These are phyloP conservation scores for Claviceps arundinis DNA, from an alignment of 2,329 filamentous ascomycete genomes.

Conservation along the genomic window DNA sequence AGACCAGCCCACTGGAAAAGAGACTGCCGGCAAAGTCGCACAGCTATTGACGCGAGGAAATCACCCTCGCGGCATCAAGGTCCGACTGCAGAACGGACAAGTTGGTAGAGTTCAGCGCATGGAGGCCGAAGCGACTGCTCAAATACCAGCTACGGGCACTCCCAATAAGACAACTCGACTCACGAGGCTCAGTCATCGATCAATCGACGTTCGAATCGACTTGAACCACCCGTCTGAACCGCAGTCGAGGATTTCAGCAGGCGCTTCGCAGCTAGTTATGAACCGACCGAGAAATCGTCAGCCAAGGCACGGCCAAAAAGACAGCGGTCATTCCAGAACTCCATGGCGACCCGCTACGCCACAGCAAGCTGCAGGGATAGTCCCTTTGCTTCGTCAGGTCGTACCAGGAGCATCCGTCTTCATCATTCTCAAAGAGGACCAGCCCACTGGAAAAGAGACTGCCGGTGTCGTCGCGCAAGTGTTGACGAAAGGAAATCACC, in stretches of 20 bases:
- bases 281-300: slow-evolving; percentile 22
- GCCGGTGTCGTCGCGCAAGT: slow-evolving; percentile 52
- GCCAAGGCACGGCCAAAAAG: slow-evolving; percentile 9
- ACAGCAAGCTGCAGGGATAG: slow-evolving; percentile 23
- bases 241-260: background rate
- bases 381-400: slow-evolving; percentile 38
- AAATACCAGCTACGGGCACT: slow-evolving; percentile 1
- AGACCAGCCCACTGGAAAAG: slow-evolving; percentile 61
- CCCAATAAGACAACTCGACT: slow-evolving; percentile 2
- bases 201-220: slow-evolving; percentile 22
- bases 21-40: slow-evolving; percentile 52
- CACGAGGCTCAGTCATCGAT: slow-evolving; percentile 17
- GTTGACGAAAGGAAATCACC: slow-evolving; percentile 61
- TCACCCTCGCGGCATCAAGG: slow-evolving; percentile 69
- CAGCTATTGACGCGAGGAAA: slow-evolving; percentile 60
- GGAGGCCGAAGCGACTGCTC: slow-evolving; percentile 14
- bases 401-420: slow-evolving; percentile 50
- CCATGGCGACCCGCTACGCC: slow-evolving; percentile 15
- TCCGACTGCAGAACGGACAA: slow-evolving; percentile 55
- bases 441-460: slow-evolving; percentile 60
- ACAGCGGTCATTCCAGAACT: background rate
- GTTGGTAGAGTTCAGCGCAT: slow-evolving; percentile 62
- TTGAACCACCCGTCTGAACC: slow-evolving; percentile 17
- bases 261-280: slow-evolving; percentile 23
- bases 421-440: slow-evolving; percentile 64